These are phyloP conservation scores for Nannochloris sp. DNA, from an alignment of 139 green algal genomes.

Conservation along the genomic window DNA sequence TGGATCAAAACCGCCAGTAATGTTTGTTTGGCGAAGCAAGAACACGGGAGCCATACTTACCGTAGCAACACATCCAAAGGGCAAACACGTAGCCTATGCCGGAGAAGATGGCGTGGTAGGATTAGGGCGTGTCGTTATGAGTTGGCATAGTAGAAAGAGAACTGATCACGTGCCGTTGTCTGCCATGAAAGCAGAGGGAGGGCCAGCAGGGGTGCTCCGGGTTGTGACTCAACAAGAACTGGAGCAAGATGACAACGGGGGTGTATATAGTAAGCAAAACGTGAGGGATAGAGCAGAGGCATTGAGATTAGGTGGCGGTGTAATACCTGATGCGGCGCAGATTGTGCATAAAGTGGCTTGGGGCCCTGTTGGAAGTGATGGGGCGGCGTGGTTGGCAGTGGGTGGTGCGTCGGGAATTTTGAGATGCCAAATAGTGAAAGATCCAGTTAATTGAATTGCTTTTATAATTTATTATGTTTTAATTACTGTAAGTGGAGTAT, in stretches of 20 bases:
- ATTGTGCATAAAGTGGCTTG: slow-evolving; percentile 20
- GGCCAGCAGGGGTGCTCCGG: not conserved
- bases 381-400: slow-evolving; percentile 7
- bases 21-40: slow-evolving; percentile 6
- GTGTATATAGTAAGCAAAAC: slow-evolving; percentile 3
- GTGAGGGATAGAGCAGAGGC: not conserved
- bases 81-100: slow-evolving; percentile 18
- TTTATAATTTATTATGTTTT: no score
- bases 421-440: no score
- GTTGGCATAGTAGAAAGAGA: not conserved
- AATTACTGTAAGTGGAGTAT: no score
- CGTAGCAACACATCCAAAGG: not conserved
- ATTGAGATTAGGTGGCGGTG: not conserved
- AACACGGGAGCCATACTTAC: not conserved
- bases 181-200: not conserved
- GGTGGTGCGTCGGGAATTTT: slow-evolving; percentile 17
- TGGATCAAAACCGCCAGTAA: not conserved
- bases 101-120: slow-evolving; percentile 30
- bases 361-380: not conserved
- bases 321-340: not conserved
- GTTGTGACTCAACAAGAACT: not conserved
- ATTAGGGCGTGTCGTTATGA: slow-evolving; percentile 7
- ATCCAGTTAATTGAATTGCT: no score
- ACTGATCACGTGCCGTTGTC: not conserved
- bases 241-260: not conserved